Percentiles rank a stretch among this genome's conserved stretches.
phyloP scores from a whole-genome alignment of 2,329 filamentous ascomycete genomes.

The Microsporum audouinii region DNA sequence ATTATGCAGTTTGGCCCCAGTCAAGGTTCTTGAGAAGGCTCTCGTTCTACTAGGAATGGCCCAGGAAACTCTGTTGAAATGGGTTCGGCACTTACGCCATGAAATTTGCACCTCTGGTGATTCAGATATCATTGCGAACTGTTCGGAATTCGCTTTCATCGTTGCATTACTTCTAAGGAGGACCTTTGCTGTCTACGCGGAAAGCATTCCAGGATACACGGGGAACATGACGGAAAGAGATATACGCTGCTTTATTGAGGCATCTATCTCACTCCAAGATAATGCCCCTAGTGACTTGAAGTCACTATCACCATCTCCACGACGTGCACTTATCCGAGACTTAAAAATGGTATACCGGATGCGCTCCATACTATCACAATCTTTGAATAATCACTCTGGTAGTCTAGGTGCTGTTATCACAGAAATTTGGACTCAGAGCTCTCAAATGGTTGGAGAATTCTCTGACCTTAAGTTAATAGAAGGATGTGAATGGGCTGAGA shows the following conservation, averaged over 20 bases:
- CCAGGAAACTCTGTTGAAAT: conserved; percentile 37
- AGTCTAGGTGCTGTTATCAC: conserved; percentile 29
- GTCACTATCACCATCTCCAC: conserved; percentile 24
- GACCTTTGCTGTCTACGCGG: conserved; percentile 12
- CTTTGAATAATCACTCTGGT: conserved; percentile 23
- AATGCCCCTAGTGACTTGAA: conserved; percentile 30
- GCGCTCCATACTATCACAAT: conserved; percentile 23
- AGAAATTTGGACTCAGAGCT: conserved; percentile 33
- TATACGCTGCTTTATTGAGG: conserved; percentile 9
- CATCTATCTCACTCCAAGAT: conserved; percentile 34
- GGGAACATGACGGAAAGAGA: conserved; percentile 1
- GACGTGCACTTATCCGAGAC: conserved; percentile 38
- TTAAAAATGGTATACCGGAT: conserved; percentile 35
- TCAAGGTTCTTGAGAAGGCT: conserved; percentile 10
- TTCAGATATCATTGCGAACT: conserved; percentile 18
- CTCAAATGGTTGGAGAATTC: background rate
- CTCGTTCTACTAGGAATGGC: conserved; percentile 31
- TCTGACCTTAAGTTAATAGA: background rate
- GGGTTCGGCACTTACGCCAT: conserved; percentile 39
- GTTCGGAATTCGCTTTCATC: conserved; percentile 16
- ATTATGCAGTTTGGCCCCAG: conserved; percentile 21
- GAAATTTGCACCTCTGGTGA: conserved; percentile 36
- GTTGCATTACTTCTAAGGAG: conserved; percentile 13
- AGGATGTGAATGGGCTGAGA: background rate
- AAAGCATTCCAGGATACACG: conserved; percentile 4